Percentiles rank a stretch among this genome's conserved stretches.
Evolutionary conservation across 2,329 filamentous ascomycete genomes (phyloP).

Genomic region (Alternaria infectoria): DNA sequence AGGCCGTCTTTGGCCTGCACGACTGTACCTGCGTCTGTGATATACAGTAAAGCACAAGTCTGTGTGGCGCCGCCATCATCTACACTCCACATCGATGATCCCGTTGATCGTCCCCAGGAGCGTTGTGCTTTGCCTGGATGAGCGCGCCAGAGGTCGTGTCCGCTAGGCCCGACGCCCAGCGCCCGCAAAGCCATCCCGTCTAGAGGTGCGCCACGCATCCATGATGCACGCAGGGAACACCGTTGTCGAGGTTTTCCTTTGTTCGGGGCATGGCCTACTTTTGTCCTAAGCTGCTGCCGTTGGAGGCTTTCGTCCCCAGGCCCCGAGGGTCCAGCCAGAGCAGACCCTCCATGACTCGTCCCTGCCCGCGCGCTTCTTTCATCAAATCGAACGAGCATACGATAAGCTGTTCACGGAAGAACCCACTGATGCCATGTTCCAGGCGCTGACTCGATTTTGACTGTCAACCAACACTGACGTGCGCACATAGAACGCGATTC

Average conservation of each 20-base stretch:
- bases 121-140: conserved; percentile 36
- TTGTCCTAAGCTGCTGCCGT: conserved; percentile 20
- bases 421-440: background rate
- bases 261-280: conserved; percentile 13
- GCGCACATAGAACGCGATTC: conserved; percentile 8
- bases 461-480: conserved; percentile 10
- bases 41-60: conserved; percentile 26
- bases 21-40: conserved; percentile 42
- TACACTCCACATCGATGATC: conserved; percentile 31
- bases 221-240: conserved; percentile 36
- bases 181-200: conserved; percentile 43
- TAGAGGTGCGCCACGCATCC: conserved; percentile 37
- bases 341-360: conserved; percentile 13
- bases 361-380: conserved; percentile 29
- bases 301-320: conserved; percentile 6
- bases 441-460: conserved; percentile 5
- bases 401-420: conserved; percentile 9
- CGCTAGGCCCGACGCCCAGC: conserved; percentile 40
- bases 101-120: conserved; percentile 35
- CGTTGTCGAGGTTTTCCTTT: conserved; percentile 19
- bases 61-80: conserved; percentile 39
- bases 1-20: conserved; percentile 9
- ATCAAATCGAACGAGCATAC: background rate
- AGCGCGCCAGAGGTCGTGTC: conserved; percentile 37
- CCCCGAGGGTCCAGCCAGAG: conserved; percentile 6